These are phyloP conservation scores for Asterophora parasitica DNA, from an alignment of 768 basidiomycete species.

Conservation along the genomic window DNA sequence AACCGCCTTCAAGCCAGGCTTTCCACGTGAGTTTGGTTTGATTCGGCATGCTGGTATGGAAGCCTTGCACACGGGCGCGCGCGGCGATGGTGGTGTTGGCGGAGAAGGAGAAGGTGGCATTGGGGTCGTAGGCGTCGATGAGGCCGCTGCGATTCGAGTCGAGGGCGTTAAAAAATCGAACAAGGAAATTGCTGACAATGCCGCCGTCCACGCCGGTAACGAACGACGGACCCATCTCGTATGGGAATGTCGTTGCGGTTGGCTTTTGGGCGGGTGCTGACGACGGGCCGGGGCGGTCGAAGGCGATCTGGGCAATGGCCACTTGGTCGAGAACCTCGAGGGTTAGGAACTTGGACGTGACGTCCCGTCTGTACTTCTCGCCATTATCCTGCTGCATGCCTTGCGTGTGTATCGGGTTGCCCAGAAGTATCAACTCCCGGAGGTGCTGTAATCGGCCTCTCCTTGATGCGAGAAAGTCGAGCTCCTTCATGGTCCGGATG, in stretches of 20 bases:
- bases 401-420: slow-evolving; percentile 68
- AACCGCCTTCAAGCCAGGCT: slow-evolving; percentile 61
- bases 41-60: slow-evolving; percentile 69
- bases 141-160: slow-evolving; percentile 71
- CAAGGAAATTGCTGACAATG: slow-evolving; percentile 73
- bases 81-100: slow-evolving; percentile 78
- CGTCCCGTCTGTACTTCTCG: slow-evolving; percentile 67
- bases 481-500: slow-evolving; percentile 63
- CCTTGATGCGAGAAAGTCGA: slow-evolving; percentile 57
- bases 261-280: slow-evolving; percentile 38
- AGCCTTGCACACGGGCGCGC: slow-evolving; percentile 70
- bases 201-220: slow-evolving; percentile 67
- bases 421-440: slow-evolving; percentile 68
- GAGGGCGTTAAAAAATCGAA: slow-evolving; percentile 79
- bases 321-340: slow-evolving; percentile 82
- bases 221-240: slow-evolving; percentile 67
- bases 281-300: slow-evolving; percentile 63
- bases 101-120: slow-evolving; percentile 89
- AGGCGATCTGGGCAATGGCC: slow-evolving; percentile 73
- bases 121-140: slow-evolving; percentile 69
- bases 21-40: slow-evolving; percentile 81
- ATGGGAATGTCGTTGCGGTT: slow-evolving; percentile 71
- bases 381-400: slow-evolving; percentile 53
- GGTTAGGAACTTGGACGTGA: slow-evolving; percentile 75
- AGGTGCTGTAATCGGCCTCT: slow-evolving; percentile 58